phyloP scores from a whole-genome alignment of 2,329 filamentous ascomycete species.

The Fusarium bulbicola region DNA sequence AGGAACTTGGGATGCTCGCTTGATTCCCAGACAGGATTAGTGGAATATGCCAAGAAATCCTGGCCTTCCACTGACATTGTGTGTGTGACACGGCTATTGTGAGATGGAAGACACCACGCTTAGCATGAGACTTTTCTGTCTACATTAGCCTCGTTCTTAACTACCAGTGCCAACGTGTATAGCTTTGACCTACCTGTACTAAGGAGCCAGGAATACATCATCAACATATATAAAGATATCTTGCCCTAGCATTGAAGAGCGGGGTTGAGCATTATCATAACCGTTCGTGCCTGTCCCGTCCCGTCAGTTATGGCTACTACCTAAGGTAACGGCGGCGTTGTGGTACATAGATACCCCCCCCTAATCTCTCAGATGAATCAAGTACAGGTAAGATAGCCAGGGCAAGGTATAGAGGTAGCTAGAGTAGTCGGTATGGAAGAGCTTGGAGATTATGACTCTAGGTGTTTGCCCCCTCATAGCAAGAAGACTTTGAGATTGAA shows the following conservation, averaged over 20 bases:
- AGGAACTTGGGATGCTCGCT: slow-evolving; percentile 25
- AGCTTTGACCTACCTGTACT: background rate
- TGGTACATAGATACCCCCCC: background rate
- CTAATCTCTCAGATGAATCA: background rate
- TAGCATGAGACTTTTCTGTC: background rate
- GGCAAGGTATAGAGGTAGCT: background rate
- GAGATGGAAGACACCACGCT: slow-evolving; percentile 8
- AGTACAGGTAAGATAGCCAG: no score
- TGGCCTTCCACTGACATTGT: slow-evolving; percentile 14
- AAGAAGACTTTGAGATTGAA: background rate
- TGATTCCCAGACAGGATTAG: slow-evolving; percentile 24
- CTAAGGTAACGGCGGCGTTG: background rate
- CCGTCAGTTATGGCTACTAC: slow-evolving; percentile 8
- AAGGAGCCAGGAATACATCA: background rate
- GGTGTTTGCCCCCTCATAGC: background rate
- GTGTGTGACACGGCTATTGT: slow-evolving; percentile 2
- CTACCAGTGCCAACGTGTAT: background rate
- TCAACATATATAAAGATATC: background rate
- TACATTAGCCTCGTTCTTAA: background rate
- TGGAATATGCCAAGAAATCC: slow-evolving; percentile 28
- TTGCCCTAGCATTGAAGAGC: background rate
- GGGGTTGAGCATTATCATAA: background rate
- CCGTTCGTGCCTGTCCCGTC: background rate
- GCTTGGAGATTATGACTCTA: background rate
- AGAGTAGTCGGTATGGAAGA: background rate